These are phyloP conservation scores for Lunasporangiospora selenospora DNA, from an alignment of 192 early-diverging fungal genomes.

Conservation along the genomic window DNA sequence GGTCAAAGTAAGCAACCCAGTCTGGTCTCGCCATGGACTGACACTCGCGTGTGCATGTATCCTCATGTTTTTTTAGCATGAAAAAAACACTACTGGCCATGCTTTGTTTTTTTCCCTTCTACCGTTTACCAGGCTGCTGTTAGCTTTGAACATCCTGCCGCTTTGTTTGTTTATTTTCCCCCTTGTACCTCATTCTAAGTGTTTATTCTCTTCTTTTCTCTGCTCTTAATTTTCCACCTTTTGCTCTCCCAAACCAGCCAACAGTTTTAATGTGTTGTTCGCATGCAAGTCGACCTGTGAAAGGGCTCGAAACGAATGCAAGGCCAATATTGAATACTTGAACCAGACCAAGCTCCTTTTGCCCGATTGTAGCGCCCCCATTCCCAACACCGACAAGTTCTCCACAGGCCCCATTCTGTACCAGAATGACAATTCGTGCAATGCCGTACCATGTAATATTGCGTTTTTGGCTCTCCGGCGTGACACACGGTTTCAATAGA, in stretches of 20 bases:
- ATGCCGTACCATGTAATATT: conserved; percentile 27
- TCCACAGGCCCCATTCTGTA: conserved; percentile 10
- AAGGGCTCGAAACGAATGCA: conserved; percentile 18
- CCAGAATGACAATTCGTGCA: conserved; percentile 32
- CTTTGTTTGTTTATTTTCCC: not conserved
- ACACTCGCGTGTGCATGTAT: too few relatives aligned
- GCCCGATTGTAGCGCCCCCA: conserved; percentile 24
- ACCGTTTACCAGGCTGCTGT: too few relatives aligned
- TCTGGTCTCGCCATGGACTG: too few relatives aligned
- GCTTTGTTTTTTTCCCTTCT: too few relatives aligned
- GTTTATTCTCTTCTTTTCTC: not conserved
- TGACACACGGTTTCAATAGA: too few relatives aligned
- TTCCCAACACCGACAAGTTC: conserved; percentile 15
- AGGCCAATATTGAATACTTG: conserved; percentile 12
- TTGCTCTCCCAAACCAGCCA: not conserved
- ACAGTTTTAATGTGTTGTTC: conserved; percentile 37
- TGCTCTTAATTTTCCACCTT: not conserved
- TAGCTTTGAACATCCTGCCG: too few relatives aligned
- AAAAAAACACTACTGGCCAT: too few relatives aligned
- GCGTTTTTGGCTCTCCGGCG: too few relatives aligned
- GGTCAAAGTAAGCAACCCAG: conserved; percentile 36
- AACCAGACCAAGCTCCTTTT: conserved; percentile 23
- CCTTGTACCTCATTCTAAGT: not conserved
- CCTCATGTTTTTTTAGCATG: too few relatives aligned
- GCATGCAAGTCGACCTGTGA: conserved; percentile 49